Base-by-base conservation (phyloP, 441 rosid genomes). In the Pelargonium myrrhifolium region DNA sequence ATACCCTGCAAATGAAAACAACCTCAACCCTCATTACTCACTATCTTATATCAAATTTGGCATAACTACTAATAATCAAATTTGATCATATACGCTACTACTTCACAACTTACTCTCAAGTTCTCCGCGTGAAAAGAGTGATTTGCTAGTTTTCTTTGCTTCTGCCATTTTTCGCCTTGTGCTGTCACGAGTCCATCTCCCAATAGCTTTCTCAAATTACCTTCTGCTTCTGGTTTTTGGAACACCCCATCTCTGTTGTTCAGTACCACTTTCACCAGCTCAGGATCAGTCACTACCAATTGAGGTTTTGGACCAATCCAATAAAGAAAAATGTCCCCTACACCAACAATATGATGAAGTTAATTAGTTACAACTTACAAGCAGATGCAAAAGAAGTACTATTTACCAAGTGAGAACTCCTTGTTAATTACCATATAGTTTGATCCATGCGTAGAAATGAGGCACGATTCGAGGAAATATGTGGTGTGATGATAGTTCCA, bases 101-200 rank as follows among this genome's bases (percentile, higher is more conserved):
- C n/a, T n/a, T n/a, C n/a, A n/a, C n/a, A n/a, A n/a, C n/a, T 65
- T 74, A 78, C 84, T 66, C 75, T 73, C 64, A 78, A 73, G 72
- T 62, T 76, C 60, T 69, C 81, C 0, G 45, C 37, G 31, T 80
- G 72, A 55, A 83, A 83, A 66, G 81, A 78, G 61, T 73, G 8
- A 9, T 77, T 77, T 9, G 85, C 84, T 12, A 81, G 26, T 43
- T 75, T 79, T 22, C 83, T 74, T 15, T 71, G 68, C 74, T 70
- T 80, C 12, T 55, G 40, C 86, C 83, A 80, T 71, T 77, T 83
- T 14, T 72, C 77, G 7, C 78, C 77, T 0, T 68, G 65, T 1
- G 82, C 17, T 6, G 66, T 47, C 2, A 53, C 66, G n/a, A 80
- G 68, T 1, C 86, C 86, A n/a, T 80, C 65, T 6, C 81, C 85